These are phyloP conservation scores for Pseudogymnoascus sp. DNA, from an alignment of 2,329 filamentous ascomycete species.

Conservation along the genomic window DNA sequence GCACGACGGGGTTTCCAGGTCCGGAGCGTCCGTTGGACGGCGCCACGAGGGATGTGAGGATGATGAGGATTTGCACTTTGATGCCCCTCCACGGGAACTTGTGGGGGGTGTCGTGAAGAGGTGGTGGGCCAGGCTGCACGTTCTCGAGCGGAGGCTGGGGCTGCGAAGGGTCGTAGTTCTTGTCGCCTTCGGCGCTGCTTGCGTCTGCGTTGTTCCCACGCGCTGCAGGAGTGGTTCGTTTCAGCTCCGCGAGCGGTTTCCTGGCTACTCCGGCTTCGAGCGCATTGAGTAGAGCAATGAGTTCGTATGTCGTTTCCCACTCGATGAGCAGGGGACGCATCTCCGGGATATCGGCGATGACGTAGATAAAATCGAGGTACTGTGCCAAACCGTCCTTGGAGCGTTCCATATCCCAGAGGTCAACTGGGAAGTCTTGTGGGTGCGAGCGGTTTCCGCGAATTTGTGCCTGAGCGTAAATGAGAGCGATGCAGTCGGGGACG, in stretches of 20 bases:
- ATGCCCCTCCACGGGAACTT: slow-evolving; percentile 64
- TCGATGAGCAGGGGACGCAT: slow-evolving; percentile 80
- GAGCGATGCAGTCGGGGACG: slow-evolving; percentile 86
- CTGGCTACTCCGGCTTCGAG: slow-evolving; percentile 83
- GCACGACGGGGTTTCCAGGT: slow-evolving; percentile 64
- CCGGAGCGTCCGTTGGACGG: slow-evolving; percentile 57
- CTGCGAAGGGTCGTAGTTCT: neutral
- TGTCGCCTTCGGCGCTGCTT: slow-evolving; percentile 1
- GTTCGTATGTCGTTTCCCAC: slow-evolving; percentile 85
- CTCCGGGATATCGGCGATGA: slow-evolving; percentile 75
- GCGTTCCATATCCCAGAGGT: slow-evolving; percentile 95
- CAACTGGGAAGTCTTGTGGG: slow-evolving; percentile 82
- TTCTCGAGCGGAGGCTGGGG: slow-evolving; percentile 7
- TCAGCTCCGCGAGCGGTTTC: slow-evolving; percentile 53
- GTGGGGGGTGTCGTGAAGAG: slow-evolving; percentile 55
- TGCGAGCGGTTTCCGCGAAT: slow-evolving; percentile 70
- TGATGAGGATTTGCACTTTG: slow-evolving; percentile 86
- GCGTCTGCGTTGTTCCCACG: slow-evolving; percentile 30
- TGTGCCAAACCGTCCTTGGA: slow-evolving; percentile 92
- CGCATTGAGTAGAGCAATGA: slow-evolving; percentile 78
- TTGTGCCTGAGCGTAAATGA: slow-evolving; percentile 88
- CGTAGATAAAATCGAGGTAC: slow-evolving; percentile 88
- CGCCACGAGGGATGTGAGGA: slow-evolving; percentile 81
- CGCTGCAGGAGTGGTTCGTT: slow-evolving; percentile 28
- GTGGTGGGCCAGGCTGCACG: slow-evolving; percentile 37